phyloP scores from a whole-genome alignment of 768 basidiomycete species.

The Nidula microcarpa region DNA sequence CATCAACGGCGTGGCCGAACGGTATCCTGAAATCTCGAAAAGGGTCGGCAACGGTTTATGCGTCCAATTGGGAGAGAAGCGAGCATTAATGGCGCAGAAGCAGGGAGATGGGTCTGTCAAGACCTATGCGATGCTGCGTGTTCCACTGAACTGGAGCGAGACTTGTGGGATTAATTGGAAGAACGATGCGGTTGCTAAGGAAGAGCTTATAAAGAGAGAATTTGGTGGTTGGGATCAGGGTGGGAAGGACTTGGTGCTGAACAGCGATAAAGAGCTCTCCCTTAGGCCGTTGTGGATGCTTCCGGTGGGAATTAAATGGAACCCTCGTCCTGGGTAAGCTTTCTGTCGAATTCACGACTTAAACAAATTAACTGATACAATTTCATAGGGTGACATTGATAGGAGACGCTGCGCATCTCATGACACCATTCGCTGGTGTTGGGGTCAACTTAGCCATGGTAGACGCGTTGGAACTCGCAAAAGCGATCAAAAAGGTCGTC shows the following conservation, averaged over 20 bases:
- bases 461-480: slow-evolving; percentile 14
- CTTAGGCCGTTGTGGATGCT: slow-evolving; percentile 8
- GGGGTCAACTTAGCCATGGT: slow-evolving; percentile 3
- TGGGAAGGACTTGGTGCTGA: not conserved
- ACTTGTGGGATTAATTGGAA: slow-evolving; percentile 8
- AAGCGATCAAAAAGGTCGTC: not conserved
- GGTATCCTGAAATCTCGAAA: slow-evolving; percentile 16
- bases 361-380: too few relatives aligned
- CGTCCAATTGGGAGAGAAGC: slow-evolving; percentile 17
- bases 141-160: slow-evolving; percentile 5
- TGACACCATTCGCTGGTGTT: slow-evolving; percentile 17
- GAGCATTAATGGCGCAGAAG: slow-evolving; percentile 23
- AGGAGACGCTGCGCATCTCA: slow-evolving; percentile 21
- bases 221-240: slow-evolving; percentile 1
- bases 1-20: slow-evolving; percentile 5
- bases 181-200: not conserved
- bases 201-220: not conserved
- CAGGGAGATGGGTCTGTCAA: slow-evolving; percentile 13
- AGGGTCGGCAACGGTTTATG: slow-evolving; percentile 23
- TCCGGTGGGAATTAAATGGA: not conserved
- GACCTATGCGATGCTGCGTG: slow-evolving; percentile 4
- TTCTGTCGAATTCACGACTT: not conserved
- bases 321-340: slow-evolving; percentile 1
- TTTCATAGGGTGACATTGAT: slow-evolving; percentile 11
- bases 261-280: slow-evolving; percentile 3